These are phyloP conservation scores for Gremmenia infestans DNA, from an alignment of 2,329 filamentous ascomycete species.

Conservation along the genomic window DNA sequence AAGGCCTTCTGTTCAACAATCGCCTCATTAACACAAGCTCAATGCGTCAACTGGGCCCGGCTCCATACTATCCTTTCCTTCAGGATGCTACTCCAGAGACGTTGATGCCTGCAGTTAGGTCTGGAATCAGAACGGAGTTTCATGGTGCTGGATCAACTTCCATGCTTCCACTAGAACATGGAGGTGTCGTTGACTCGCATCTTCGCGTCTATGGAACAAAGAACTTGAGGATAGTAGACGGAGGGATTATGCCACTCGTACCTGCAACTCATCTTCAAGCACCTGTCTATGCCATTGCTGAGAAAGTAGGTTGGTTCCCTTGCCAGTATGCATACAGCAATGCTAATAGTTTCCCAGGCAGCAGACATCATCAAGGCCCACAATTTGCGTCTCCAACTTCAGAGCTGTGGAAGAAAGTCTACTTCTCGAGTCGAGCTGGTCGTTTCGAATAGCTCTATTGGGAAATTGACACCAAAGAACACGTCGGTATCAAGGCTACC, in stretches of 20 bases:
- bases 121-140: slow-evolving; percentile 22
- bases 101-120: slow-evolving; percentile 16
- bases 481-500: neutral
- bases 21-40: slow-evolving; percentile 18
- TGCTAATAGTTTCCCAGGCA: slow-evolving; percentile 11
- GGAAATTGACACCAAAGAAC: neutral
- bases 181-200: slow-evolving; percentile 25
- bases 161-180: slow-evolving; percentile 21
- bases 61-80: slow-evolving; percentile 21
- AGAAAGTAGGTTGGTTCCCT: slow-evolving; percentile 17
- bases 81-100: slow-evolving; percentile 15
- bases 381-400: slow-evolving; percentile 11
- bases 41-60: slow-evolving; percentile 18
- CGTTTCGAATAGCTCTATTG: slow-evolving; percentile 2
- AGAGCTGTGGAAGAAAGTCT: slow-evolving; percentile 8
- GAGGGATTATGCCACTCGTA: slow-evolving; percentile 23
- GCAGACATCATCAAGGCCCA: slow-evolving; percentile 25
- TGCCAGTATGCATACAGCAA: neutral
- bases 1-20: slow-evolving; percentile 25
- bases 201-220: slow-evolving; percentile 26
- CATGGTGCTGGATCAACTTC: slow-evolving; percentile 23
- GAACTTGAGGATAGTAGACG: slow-evolving; percentile 26
- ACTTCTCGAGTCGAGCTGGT: slow-evolving; percentile 1
- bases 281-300: slow-evolving; percentile 24
- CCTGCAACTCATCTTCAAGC: slow-evolving; percentile 21